These are phyloP conservation scores for Myriosclerotinia duriaeana DNA, from an alignment of 2,329 filamentous ascomycete species.

Conservation along the genomic window DNA sequence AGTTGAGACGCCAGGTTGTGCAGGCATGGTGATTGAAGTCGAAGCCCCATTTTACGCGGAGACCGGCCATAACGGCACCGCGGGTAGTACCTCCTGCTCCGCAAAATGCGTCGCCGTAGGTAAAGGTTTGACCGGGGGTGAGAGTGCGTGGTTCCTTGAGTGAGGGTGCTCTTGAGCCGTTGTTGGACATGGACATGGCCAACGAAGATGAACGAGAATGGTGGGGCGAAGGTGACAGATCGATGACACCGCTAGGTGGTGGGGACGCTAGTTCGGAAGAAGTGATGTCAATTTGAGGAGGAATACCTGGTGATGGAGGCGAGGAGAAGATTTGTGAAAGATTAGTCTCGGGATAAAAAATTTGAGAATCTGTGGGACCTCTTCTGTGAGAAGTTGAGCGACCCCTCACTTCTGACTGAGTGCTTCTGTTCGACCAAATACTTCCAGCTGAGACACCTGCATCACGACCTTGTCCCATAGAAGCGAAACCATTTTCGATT, in stretches of 20 bases:
- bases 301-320: slow-evolving; percentile 13
- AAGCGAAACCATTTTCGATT: too few relatives aligned
- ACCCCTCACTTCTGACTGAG: not conserved
- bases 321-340: not conserved
- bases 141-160: slow-evolving; percentile 28
- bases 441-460: not conserved
- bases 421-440: not conserved
- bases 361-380: not conserved
- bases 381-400: not conserved
- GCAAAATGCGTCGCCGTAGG: slow-evolving; percentile 69
- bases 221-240: not conserved
- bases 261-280: slow-evolving; percentile 28
- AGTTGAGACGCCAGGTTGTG: slow-evolving; percentile 35
- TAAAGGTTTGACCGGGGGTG: slow-evolving; percentile 53
- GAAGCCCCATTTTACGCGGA: slow-evolving; percentile 60
- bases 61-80: slow-evolving; percentile 59
- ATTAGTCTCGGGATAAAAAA: not conserved
- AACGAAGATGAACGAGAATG: not conserved
- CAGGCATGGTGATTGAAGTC: slow-evolving; percentile 51
- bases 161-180: slow-evolving; percentile 24
- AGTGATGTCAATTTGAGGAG: slow-evolving; percentile 25
- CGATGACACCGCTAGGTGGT: slow-evolving; percentile 33
- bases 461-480: not conserved
- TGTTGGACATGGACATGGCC: not conserved
- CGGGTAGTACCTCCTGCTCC: slow-evolving; percentile 70